Conservation (phyloP, 805 yeast genomes). For the Cyberlindnera euphorbiae region DNA sequence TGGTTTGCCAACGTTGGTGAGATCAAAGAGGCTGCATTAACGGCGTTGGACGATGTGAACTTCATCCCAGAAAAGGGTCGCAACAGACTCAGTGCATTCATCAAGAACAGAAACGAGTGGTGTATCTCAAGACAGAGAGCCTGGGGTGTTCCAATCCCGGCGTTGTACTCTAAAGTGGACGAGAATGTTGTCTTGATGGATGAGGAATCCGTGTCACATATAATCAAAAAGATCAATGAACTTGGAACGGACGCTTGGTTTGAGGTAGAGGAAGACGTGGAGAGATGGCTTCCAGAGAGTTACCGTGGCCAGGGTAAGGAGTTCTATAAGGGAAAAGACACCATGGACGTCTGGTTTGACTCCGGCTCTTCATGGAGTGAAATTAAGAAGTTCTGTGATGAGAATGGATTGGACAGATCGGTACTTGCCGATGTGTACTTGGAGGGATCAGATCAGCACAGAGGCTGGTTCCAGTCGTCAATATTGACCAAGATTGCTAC, state of each 20-base stretch:
- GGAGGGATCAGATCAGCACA: conserved; percentile 97
- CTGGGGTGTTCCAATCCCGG: conserved; percentile 99
- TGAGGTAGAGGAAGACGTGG: conserved; percentile 42
- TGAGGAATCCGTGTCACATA: conserved; percentile 48
- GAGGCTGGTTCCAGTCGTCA: conserved; percentile 99
- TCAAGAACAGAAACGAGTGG: conserved; percentile 85
- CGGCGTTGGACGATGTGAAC: conserved; percentile 55
- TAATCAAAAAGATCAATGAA: conserved; percentile 49
- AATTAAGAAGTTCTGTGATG: conserved; percentile 36
- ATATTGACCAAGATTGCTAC: conserved; percentile 68
- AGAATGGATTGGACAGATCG: conserved; percentile 34
- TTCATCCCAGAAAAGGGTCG: conserved; percentile 74
- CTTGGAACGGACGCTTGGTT: conserved; percentile 85
- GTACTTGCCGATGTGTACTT: conserved; percentile 76
- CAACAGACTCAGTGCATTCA: conserved; percentile 66
- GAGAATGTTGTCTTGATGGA: conserved; percentile 64
- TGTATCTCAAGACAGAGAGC: conserved; percentile 93
- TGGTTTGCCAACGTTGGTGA: conserved; percentile 88
- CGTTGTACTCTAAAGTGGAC: conserved; percentile 49
- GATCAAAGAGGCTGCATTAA: conserved; percentile 58
- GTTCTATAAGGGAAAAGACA: conserved; percentile 71
- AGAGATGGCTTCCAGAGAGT: conserved; percentile 69
- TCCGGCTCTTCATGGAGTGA: conserved; percentile 90
- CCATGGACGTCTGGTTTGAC: conserved; percentile 99
- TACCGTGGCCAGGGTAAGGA: conserved; percentile 36